These are phyloP conservation scores for Kurtzmaniella quercitrusa DNA, from an alignment of 1,139 yeast genomes.

Conservation along the genomic window DNA sequence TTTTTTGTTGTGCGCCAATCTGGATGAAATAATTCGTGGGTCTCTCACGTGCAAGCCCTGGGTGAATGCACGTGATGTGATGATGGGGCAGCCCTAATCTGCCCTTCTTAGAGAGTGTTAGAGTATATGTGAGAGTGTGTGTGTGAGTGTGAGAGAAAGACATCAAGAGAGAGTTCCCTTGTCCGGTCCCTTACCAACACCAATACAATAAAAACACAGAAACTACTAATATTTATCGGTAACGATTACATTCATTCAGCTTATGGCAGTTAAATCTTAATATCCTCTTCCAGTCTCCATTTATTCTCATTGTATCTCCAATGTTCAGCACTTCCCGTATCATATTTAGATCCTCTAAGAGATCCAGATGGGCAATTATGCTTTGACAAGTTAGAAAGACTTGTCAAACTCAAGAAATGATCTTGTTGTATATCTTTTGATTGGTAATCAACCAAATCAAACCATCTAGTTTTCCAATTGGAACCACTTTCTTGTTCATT, in stretches of 20 bases:
- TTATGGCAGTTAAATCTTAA: conserved; percentile 32
- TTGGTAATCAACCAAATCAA: conserved; percentile 50
- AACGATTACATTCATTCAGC: no score
- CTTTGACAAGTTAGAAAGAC: conserved; percentile 52
- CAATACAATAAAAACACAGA: no score
- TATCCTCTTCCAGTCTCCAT: conserved; percentile 60
- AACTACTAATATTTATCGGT: no score
- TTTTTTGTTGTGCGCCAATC: background rate
- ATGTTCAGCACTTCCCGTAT: conserved; percentile 48
- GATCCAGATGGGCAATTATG: conserved; percentile 70
- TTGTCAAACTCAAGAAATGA: conserved; percentile 48
- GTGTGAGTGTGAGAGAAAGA: no score
- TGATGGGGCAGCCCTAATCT: background rate
- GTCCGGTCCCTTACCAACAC: no score
- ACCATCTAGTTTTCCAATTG: conserved; percentile 79
- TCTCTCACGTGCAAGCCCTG: conserved; percentile 5
- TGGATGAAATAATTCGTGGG: background rate
- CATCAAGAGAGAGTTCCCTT: no score
- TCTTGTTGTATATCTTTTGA: conserved; percentile 26
- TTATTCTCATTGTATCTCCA: conserved; percentile 62
- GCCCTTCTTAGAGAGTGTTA: no score
- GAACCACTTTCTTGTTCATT: conserved; percentile 59
- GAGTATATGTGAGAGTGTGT: no score
- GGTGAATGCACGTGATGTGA: conserved; percentile 1
- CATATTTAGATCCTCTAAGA: conserved; percentile 46